Evolutionary conservation across 352 stramenopile species (phyloP), one percentile per base, ranked within the genome.

Genomic region (Porosira glacialis): DNA sequence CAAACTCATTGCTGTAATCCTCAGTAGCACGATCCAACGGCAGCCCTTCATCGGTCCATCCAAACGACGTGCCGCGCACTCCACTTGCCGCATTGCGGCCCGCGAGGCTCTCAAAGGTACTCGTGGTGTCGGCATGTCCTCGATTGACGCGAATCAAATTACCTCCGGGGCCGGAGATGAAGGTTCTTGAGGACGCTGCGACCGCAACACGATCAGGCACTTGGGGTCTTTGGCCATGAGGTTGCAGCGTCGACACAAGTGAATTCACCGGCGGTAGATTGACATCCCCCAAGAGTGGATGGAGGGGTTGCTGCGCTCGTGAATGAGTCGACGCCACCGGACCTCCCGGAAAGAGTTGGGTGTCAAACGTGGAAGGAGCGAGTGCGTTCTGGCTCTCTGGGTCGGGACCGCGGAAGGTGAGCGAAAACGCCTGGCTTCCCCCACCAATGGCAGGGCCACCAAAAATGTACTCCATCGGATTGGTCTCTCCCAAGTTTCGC

Each of bases 401-500:
- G 26, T 67, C 58, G 55, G 69, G 43, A 51, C 67, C 52, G 10
- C 17, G 35, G 53, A 44, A 68, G 26, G 5, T 79, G 26, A 62
- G 80, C 65, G 41, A 81, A 85, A 56, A 79, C 70, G 49, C 67
- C 11, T 47, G 41, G 43, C 69, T 85, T 13, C 70, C 68, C 7
- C 59, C 63, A 44, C 68, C 80, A 27, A 79, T 53, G 48, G 64
- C 70, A 22, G 80, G 78, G 22, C 73, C 81, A 52, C 78, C 83
- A 78, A 73, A 92, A 8, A 89, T 67, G 59, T 72, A 87, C 30
- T 91, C 85, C 75, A 89, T 89, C 24, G 81, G 75, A 52, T 62
- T 31, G 17, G n/a, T n/a, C n/a, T n/a, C n/a, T n/a, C n/a, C n/a
- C n/a, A n/a, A n/a, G n/a, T n/a, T n/a, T n/a, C n/a, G n/a, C n/a